These are phyloP conservation scores for Capsicum pubescens DNA, from an alignment of 257 asterid genomes.

Conservation along the genomic window DNA sequence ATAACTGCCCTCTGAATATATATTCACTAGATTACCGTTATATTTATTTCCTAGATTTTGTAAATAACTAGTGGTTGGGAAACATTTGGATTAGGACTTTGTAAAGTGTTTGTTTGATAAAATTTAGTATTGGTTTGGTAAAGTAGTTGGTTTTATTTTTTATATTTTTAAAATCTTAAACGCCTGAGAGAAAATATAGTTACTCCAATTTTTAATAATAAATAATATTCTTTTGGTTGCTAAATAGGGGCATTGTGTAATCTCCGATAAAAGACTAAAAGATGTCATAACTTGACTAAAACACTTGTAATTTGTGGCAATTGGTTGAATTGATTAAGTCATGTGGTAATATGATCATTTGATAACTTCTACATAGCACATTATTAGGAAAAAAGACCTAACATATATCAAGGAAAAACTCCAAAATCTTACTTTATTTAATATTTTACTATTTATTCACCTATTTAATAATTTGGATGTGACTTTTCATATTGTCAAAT, in stretches of 20 bases:
- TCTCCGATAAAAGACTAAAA: background rate
- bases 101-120: background rate
- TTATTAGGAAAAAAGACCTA: background rate
- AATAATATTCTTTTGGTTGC: background rate
- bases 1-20: background rate
- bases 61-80: slow-evolving; percentile 13
- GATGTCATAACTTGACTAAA: background rate
- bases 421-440: background rate
- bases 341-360: background rate
- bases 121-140: slow-evolving; percentile 17
- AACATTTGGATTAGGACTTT: slow-evolving; percentile 18
- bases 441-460: background rate
- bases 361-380: background rate
- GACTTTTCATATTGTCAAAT: background rate
- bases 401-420: background rate
- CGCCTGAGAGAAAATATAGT: background rate
- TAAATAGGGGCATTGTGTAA: background rate
- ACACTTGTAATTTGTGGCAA: background rate
- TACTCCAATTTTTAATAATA: background rate
- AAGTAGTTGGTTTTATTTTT: background rate
- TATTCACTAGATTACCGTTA: slow-evolving; percentile 20
- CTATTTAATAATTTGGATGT: background rate
- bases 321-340: background rate
- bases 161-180: background rate
- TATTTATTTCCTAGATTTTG: background rate